Percentiles rank a stretch among this genome's conserved stretches.
These are phyloP conservation scores for Phytophthora lateralis DNA, from an alignment of 352 stramenopile genomes.

Conservation along the genomic window DNA sequence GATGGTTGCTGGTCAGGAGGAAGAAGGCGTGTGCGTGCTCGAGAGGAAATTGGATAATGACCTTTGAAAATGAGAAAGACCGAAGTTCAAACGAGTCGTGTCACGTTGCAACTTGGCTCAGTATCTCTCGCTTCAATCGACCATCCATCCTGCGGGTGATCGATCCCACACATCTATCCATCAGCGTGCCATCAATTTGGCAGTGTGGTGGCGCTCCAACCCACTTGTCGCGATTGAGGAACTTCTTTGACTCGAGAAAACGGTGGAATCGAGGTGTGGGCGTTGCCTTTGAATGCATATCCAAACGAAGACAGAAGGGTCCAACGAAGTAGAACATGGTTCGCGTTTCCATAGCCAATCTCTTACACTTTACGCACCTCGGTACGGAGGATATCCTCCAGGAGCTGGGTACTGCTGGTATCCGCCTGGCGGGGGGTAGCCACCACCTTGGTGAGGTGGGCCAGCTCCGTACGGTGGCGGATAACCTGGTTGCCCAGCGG, in stretches of 20 bases:
- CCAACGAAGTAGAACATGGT: neutral
- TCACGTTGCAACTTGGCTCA: neutral
- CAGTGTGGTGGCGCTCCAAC: no score
- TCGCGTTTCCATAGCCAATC: conserved; percentile 1
- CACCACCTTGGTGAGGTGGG: conserved; percentile 29
- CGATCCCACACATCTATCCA: no score
- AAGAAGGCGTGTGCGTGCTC: neutral
- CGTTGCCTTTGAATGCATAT: no score
- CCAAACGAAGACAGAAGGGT: neutral
- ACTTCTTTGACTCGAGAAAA: no score
- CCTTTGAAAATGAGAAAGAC: conserved; percentile 3
- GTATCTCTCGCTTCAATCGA: neutral
- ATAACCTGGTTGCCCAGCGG: conserved; percentile 34
- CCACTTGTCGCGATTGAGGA: no score
- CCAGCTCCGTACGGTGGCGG: conserved; percentile 37
- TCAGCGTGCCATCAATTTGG: no score
- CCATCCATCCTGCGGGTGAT: neutral
- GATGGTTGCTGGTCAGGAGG: neutral
- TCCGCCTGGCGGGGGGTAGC: conserved; percentile 29
- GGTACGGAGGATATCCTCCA: conserved; percentile 37
- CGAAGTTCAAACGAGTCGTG: neutral
- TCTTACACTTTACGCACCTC: conserved; percentile 25
- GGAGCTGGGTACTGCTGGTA: conserved; percentile 31
- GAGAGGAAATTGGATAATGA: conserved; percentile 43
- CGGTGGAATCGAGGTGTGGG: no score